These are phyloP conservation scores for Erysimum cheiri DNA, from an alignment of 441 rosid genomes.

Conservation along the genomic window DNA sequence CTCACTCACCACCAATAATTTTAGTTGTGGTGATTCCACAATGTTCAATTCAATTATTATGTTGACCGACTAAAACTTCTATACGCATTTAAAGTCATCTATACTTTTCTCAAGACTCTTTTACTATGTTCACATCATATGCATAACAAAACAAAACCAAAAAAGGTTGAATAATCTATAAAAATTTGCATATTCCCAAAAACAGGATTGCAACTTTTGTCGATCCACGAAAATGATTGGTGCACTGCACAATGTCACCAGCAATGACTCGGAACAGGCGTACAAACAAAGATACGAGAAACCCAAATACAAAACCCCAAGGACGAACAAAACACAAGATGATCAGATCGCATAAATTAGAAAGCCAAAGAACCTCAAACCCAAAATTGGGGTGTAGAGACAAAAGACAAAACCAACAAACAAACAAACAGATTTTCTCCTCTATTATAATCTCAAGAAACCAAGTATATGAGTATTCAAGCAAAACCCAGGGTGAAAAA, in stretches of 20 bases:
- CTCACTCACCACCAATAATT: slow-evolving; percentile 29
- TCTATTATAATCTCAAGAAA: slow-evolving; percentile 36
- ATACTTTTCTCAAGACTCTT: slow-evolving; percentile 1
- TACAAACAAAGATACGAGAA: not conserved
- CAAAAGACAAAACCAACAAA: slow-evolving; percentile 22
- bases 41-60: slow-evolving; percentile 18
- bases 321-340: slow-evolving; percentile 17
- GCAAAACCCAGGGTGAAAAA: slow-evolving; percentile 19
- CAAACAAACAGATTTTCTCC: slow-evolving; percentile 35
- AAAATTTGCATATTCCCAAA: slow-evolving; percentile 12
- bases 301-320: slow-evolving; percentile 19
- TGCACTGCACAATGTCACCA: slow-evolving; percentile 28
- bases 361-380: slow-evolving; percentile 30
- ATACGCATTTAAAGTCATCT: slow-evolving; percentile 1
- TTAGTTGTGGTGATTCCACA: slow-evolving; percentile 11
- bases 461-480: slow-evolving; percentile 41
- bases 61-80: slow-evolving; percentile 9
- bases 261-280: slow-evolving; percentile 22
- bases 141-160: slow-evolving; percentile 20
- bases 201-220: slow-evolving; percentile 24
- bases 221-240: slow-evolving; percentile 26
- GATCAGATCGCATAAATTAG: slow-evolving; percentile 21
- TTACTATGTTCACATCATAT: slow-evolving; percentile 6
- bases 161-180: not conserved
- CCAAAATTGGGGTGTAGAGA: slow-evolving; percentile 30